Evolutionary conservation across 1,284 basidiomycete species (phyloP).

Genomic region (Moniliella sp.): DNA sequence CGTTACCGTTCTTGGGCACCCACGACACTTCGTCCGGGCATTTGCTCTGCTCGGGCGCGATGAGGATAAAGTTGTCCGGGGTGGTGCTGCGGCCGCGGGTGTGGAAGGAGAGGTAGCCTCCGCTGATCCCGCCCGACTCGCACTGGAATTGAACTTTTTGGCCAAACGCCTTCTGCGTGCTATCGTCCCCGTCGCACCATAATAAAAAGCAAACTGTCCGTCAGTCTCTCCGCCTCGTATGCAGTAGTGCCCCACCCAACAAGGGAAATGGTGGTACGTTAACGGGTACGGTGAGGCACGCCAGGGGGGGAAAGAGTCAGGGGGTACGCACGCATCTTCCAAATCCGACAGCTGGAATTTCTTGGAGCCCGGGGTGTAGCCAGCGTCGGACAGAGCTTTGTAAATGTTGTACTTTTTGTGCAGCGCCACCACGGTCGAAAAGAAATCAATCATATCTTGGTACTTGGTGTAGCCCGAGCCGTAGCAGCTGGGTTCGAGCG

Average conservation of each 20-base stretch:
- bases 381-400: conserved; percentile 5
- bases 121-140: conserved; percentile 6
- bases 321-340: conserved; percentile 1
- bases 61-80: conserved; percentile 5
- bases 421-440: background rate
- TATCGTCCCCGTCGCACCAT: no score
- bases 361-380: conserved; percentile 3
- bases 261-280: background rate
- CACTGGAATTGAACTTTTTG: conserved; percentile 8
- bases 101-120: conserved; percentile 11
- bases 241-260: no score
- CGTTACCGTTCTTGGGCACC: conserved; percentile 10
- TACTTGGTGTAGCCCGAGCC: background rate
- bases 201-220: no score
- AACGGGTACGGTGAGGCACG: no score
- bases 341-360: conserved; percentile 6
- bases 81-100: conserved; percentile 6
- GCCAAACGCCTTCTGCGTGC: conserved; percentile 4
- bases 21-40: conserved; percentile 9
- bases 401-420: conserved; percentile 5
- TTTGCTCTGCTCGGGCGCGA: conserved; percentile 6
- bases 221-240: no score
- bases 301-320: no score
- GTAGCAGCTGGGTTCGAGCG: background rate
- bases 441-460: background rate